These are phyloP conservation scores for Dovyalis caffra DNA, from an alignment of 345 rosid species.

Conservation along the genomic window DNA sequence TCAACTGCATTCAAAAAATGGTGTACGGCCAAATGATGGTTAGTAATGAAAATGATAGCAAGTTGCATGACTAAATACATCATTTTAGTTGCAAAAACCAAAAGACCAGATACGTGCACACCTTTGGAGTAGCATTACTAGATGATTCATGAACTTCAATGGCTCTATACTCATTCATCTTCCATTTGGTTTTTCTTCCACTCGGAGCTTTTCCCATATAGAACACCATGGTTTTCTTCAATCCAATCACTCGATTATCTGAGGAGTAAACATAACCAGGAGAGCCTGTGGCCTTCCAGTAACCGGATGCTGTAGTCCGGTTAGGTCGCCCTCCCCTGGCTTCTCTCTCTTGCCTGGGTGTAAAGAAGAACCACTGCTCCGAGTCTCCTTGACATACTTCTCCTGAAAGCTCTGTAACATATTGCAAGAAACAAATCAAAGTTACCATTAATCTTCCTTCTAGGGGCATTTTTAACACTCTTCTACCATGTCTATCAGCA, in stretches of 20 bases:
- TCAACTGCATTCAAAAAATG: slow-evolving; percentile 59
- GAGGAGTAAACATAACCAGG: slow-evolving; percentile 78
- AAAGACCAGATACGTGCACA: slow-evolving; percentile 5
- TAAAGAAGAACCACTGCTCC: slow-evolving; percentile 97
- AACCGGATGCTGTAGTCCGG: slow-evolving; percentile 76
- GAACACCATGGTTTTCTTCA: slow-evolving; percentile 94
- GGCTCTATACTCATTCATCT: slow-evolving; percentile 92
- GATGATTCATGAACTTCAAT: slow-evolving; percentile 41
- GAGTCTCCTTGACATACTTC: slow-evolving; percentile 54
- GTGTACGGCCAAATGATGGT: slow-evolving; percentile 6
- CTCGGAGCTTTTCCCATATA: slow-evolving; percentile 80
- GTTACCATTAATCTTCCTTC: too few species aligned
- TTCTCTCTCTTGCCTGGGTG: slow-evolving; percentile 81
- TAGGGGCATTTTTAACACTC: background rate
- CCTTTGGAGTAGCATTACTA: slow-evolving; percentile 42
- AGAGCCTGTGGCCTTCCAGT: slow-evolving; percentile 98
- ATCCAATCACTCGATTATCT: slow-evolving; percentile 61
- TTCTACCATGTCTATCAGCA: background rate
- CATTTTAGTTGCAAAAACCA: background rate
- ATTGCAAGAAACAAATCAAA: background rate
- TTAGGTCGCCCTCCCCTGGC: slow-evolving; percentile 80
- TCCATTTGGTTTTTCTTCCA: slow-evolving; percentile 88
- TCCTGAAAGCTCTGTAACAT: slow-evolving; percentile 62
- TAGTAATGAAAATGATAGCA: slow-evolving; percentile 9
- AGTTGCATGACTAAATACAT: background rate